phyloP scores from a whole-genome alignment of 2,329 filamentous ascomycete genomes.

The Curvularia spicifera region DNA sequence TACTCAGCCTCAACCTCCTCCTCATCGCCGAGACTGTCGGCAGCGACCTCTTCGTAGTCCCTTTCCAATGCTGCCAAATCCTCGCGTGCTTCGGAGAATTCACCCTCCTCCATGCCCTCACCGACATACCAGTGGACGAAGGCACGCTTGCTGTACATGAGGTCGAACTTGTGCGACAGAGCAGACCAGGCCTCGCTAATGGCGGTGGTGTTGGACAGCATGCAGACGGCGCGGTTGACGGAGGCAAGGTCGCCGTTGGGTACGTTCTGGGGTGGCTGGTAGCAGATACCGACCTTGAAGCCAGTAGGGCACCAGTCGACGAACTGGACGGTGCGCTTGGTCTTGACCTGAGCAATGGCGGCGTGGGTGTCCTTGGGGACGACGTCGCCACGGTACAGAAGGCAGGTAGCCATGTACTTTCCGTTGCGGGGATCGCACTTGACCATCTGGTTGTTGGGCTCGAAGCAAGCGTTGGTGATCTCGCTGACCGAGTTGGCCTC shows the following conservation, averaged over 20 bases:
- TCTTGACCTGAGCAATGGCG: constrained; percentile 76
- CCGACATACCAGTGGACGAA: constrained; percentile 99
- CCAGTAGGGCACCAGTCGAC: constrained; percentile 79
- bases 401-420: constrained; percentile 77
- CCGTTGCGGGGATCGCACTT: constrained; percentile 76
- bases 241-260: constrained; percentile 96
- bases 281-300: constrained; percentile 79
- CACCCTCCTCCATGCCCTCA: constrained; percentile 99
- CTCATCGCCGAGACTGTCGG: constrained; percentile 86
- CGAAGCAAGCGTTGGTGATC: constrained; percentile 94
- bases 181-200: constrained; percentile 76
- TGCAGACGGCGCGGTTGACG: constrained; percentile 92
- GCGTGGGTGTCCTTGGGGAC: constrained; percentile 86
- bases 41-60: constrained; percentile 96
- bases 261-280: constrained; percentile 91
- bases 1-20: constrained; percentile 94
- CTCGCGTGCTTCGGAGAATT: constrained; percentile 99
- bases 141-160: constrained; percentile 95
- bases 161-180: constrained; percentile 76
- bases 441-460: constrained; percentile 81
- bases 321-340: constrained; percentile 76
- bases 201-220: constrained; percentile 77
- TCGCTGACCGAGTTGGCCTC: constrained; percentile 97
- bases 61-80: constrained; percentile 97
- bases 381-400: constrained; percentile 74